Evolutionary conservation across 495 filamentous ascomycete species (phyloP).

Genomic region (Friedmanniomyces endolithicus): DNA sequence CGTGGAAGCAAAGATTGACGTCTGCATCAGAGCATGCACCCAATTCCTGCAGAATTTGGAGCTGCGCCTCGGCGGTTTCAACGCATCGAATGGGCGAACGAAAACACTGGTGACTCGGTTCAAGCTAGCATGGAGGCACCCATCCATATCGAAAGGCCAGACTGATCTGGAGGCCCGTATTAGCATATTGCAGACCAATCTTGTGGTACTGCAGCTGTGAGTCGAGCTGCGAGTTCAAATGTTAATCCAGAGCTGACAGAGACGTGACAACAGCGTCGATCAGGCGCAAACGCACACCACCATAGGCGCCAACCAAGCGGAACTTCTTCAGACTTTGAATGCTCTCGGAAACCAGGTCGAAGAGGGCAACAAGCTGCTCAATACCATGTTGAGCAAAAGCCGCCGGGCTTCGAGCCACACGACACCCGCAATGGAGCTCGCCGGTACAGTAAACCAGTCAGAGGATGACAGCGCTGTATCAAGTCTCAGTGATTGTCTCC

Average conservation of each 20-base stretch:
- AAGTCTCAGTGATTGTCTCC: neutral
- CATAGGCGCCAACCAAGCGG: neutral
- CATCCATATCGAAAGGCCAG: neutral
- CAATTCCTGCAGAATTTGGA: neutral
- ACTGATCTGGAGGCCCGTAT: neutral
- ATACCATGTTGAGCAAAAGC: neutral
- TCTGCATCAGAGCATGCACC: neutral
- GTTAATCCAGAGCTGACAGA: neutral
- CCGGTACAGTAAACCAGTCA: neutral
- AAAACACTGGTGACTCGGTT: neutral
- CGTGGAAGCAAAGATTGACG: constrained; percentile 1
- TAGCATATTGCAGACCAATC: constrained; percentile 5
- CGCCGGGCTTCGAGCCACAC: neutral
- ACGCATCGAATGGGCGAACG: neutral
- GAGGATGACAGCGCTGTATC: neutral
- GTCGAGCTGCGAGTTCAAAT: neutral
- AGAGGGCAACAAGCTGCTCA: neutral
- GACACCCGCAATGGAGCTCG: neutral
- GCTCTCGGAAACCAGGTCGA: neutral
- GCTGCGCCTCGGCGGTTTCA: neutral
- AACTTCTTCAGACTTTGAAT: neutral
- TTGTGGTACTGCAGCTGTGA: constrained; percentile 7
- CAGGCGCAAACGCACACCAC: neutral
- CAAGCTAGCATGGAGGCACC: constrained; percentile 2
- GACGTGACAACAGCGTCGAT: neutral